Evolutionary conservation across 805 yeast genomes (phyloP), one percentile per base, ranked within the genome.

Genomic region (Blastobotrys muscicola): DNA sequence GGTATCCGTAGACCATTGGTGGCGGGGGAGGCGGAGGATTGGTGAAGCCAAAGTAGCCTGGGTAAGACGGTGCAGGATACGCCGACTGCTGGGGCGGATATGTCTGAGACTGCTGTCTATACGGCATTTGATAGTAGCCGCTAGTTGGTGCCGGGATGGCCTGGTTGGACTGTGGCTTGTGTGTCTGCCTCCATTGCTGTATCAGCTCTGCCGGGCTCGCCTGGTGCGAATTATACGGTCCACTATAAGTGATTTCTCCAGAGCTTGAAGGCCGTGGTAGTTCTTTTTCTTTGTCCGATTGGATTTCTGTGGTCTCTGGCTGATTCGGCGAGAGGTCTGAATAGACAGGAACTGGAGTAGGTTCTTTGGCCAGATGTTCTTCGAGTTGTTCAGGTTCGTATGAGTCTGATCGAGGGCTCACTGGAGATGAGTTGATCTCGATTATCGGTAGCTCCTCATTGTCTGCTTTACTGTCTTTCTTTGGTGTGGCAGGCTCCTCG

Each of bases 301-400:
- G 29, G 29, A 11, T 23, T 20, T 8, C n/a, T 23, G 31, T 10
- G 16, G 15, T 15, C 31, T 42, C 45, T 23, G 45, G 45, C 13
- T 23, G 36, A 42, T 42, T 33, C 8, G 45, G 45, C 4, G 45
- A 42, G 11, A 30, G 29, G 31, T 42, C 45, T 8, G 45, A 42
- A 20, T 42, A 42, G 12, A 39, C 11, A 13, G 42, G 38, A 33
- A 6, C 31, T 13, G 36, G 9, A 8, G 36, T 16, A 7, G 4
- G 29, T 31, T 14, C 36, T 11, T 14, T 5, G 6, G 41, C 12
- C 6, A 11, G 12, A 6, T 13, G 14, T 31, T 11, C 16, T 8
- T 12, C 29, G 14, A 16, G 34, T 3, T 7, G 33, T 8, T 12
- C 13, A 20, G 11, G 31, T 7, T 35, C 10, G 29, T 10, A 8